Percentiles rank a stretch among this genome's conserved stretches.
Conservation (phyloP, 23 red algal genomes). For the Gracilariopsis chorda region DNA sequence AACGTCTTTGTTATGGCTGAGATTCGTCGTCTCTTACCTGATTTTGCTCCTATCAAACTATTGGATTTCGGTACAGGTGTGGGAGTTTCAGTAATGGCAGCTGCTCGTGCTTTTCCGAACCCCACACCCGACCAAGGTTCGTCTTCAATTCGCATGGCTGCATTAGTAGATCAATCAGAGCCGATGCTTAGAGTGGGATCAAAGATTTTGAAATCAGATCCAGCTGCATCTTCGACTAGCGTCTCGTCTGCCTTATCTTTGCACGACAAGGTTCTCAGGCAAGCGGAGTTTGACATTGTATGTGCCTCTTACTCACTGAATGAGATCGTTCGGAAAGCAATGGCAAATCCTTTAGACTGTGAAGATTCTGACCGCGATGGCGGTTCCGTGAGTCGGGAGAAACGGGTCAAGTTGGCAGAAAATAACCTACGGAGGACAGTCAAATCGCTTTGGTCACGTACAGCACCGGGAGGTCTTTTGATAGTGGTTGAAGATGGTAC, state of each 20-base stretch:
- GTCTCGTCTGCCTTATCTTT: background rate
- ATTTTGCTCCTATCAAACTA: conserved; percentile 12
- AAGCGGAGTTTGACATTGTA: conserved; percentile 23
- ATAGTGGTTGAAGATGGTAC: conserved; percentile 64
- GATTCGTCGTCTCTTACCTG: background rate
- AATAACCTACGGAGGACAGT: conserved; percentile 22
- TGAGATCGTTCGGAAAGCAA: conserved; percentile 48
- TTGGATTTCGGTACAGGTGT: conserved; percentile 58
- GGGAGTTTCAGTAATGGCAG: conserved; percentile 24
- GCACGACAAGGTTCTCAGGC: background rate
- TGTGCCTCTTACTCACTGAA: conserved; percentile 42
- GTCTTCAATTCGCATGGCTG: background rate
- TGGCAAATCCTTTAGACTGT: background rate
- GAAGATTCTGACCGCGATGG: background rate
- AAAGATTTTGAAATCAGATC: background rate
- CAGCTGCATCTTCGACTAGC: background rate
- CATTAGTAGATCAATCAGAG: conserved; percentile 31
- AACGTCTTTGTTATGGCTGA: conserved; percentile 55
- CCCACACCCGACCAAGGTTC: background rate
- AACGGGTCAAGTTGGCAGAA: conserved; percentile 19
- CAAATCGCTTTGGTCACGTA: conserved; percentile 27
- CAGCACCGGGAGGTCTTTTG: conserved; percentile 9
- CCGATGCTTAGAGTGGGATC: conserved; percentile 4
- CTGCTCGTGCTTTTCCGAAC: background rate
- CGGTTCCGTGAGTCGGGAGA: background rate